Evolutionary conservation across 1,284 basidiomycete genomes (phyloP).

Genomic region (Austropuccinia psidii): DNA sequence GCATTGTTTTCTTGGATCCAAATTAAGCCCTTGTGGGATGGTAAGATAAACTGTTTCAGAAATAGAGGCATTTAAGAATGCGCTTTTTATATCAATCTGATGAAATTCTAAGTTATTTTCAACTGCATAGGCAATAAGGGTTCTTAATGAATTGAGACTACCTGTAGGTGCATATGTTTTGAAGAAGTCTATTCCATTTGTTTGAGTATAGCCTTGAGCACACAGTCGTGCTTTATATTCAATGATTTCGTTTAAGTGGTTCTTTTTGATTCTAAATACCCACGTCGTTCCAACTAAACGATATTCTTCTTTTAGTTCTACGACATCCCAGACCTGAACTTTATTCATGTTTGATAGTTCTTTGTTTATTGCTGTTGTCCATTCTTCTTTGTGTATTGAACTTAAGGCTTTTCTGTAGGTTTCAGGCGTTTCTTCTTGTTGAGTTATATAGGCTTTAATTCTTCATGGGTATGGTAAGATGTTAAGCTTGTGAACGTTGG

Average conservation of each 20-base stretch:
- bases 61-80: conserved; percentile 7
- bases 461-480: too few species aligned
- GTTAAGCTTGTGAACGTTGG: too few species aligned
- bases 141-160: background rate
- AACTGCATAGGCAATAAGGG: background rate
- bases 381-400: too few species aligned
- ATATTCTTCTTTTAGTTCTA: background rate
- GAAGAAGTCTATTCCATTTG: background rate
- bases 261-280: background rate
- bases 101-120: background rate
- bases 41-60: too few species aligned
- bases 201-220: background rate
- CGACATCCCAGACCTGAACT: background rate
- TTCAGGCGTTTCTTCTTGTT: too few species aligned
- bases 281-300: background rate
- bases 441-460: too few species aligned
- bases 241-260: background rate
- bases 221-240: conserved; percentile 5
- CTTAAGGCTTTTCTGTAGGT: too few species aligned
- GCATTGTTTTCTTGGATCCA: too few species aligned
- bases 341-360: background rate
- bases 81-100: background rate
- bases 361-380: background rate
- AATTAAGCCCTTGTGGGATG: too few species aligned
- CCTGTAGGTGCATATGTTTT: background rate